A percentile compares a stretch with the other conserved stretches of the same genome.
Conservation (phyloP, 2,329 filamentous ascomycete species). For the Nigrospora oryzae region DNA sequence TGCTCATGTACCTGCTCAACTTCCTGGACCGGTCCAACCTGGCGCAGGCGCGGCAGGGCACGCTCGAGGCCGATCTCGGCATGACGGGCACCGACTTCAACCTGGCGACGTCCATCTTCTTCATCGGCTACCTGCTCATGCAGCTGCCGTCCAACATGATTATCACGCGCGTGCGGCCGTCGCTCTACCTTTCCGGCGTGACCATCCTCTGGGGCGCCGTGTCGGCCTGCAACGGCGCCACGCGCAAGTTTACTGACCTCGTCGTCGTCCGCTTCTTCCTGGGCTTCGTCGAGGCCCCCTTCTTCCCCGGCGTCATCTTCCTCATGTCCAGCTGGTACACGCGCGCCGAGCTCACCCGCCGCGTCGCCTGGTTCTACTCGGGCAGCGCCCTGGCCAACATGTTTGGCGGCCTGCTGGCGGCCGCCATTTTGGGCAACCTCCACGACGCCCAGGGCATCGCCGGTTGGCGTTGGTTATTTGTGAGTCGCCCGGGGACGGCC, state of each 20-base stretch:
- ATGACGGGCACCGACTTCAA: constrained; percentile 51
- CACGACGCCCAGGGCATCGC: constrained; percentile 26
- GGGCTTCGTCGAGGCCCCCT: constrained; percentile 36
- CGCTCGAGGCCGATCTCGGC: constrained; percentile 40
- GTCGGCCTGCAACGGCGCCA: constrained; percentile 36
- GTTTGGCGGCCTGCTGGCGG: constrained; percentile 35
- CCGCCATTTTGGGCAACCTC: constrained; percentile 35
- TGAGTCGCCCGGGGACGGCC: background rate
- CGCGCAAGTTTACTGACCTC: constrained; percentile 27
- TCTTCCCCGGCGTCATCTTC: constrained; percentile 37
- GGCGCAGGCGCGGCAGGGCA: constrained; percentile 44
- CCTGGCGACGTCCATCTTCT: constrained; percentile 37
- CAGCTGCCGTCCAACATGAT: constrained; percentile 37
- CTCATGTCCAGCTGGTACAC: constrained; percentile 40
- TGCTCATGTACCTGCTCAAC: constrained; percentile 48
- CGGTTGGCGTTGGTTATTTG: constrained; percentile 20
- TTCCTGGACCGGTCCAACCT: constrained; percentile 46
- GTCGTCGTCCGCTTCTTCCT: constrained; percentile 35
- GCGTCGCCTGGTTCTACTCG: constrained; percentile 33
- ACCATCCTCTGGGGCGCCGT: constrained; percentile 36
- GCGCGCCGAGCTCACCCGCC: constrained; percentile 36
- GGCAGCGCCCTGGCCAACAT: constrained; percentile 31
- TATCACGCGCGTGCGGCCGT: constrained; percentile 31
- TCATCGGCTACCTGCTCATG: constrained; percentile 32
- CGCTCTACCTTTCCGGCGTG: constrained; percentile 26